Base-by-base conservation (phyloP, 1,139 yeast species). In the Yamadazyma spencermartinsiae region DNA sequence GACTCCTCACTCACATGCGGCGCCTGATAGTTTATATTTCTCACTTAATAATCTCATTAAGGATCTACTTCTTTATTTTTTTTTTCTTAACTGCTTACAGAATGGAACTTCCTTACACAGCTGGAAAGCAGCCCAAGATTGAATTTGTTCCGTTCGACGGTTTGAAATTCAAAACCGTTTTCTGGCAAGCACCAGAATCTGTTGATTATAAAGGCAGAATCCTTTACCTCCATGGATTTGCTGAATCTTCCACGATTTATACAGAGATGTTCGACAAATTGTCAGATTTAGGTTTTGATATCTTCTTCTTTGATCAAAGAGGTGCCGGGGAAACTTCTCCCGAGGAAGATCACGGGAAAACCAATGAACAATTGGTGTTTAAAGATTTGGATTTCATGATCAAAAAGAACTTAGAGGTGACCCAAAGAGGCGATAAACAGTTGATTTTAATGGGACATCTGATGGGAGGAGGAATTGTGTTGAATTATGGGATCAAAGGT, bases 381-480 rank as follows among this genome's bases (percentile, higher is more conserved):
- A 67, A 74, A 27, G 97, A 88, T 56, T 66, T 90, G 50, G 88
- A 88, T 50, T 75, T 69, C 49, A 74, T 90, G 54, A 64, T 83
- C 45, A 68, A 68, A 41, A 46, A 50, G 17, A 61, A 61, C 39
- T 55, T 64, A 16, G 50, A 50, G 33, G 35, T 38, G 4, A 33
- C 27, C n/a, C 51, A 54, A 34, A 40, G 46, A 13, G 31, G 47
- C 2, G 39, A 55, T 7, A 69, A 68, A 34, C 80, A 79, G 46
- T 55, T 88, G 31, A 76, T 72, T 52, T 56, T 92, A 47, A 70
- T 79, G 63, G 96, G 97, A 2, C 95, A 86, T 55, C 86, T 95
- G n/a, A 89, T 92, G 97, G 98, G 98, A 35, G 97, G 97, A 15
- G 96, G 86, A 0, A 81, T 88, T 38, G 68, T 71, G 0, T 68